phyloP scores from a whole-genome alignment of 2,329 filamentous ascomycete genomes.

The Fusarium keratoplasticum region DNA sequence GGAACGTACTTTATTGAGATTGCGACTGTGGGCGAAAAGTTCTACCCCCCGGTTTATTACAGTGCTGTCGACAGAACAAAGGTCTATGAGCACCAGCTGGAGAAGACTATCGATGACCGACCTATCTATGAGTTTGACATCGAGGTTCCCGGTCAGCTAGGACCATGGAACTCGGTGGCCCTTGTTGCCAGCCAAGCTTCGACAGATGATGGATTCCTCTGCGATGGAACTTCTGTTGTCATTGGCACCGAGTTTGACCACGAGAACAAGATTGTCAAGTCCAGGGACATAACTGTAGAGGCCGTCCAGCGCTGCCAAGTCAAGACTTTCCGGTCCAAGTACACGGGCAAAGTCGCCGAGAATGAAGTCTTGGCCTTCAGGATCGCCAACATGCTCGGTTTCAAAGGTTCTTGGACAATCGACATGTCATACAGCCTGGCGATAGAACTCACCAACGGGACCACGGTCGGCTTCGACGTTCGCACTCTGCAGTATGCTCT shows the following conservation, averaged over 20 bases:
- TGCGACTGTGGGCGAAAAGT: background rate
- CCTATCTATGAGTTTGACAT: conserved; percentile 7
- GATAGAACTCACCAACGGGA: background rate
- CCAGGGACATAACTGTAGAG: background rate
- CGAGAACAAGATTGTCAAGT: background rate
- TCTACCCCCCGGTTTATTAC: background rate
- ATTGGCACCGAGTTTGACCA: background rate
- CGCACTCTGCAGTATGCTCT: background rate
- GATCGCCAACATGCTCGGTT: background rate
- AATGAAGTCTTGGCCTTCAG: background rate
- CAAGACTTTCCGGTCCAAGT: background rate
- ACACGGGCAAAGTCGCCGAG: background rate
- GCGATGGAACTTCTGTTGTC: background rate
- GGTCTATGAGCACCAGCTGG: background rate
- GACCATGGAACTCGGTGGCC: conserved; percentile 18
- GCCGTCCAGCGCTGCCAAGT: background rate
- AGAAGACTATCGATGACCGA: background rate
- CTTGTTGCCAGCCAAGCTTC: background rate
- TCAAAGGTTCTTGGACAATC: background rate
- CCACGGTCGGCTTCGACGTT: background rate
- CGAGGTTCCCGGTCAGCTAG: conserved; percentile 12
- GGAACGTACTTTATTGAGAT: background rate
- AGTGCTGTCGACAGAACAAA: background rate
- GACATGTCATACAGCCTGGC: background rate
- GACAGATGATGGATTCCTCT: conserved; percentile 2